Base-by-base conservation (phyloP, 164 flowering plant genomes). In the Vitis amurensis region DNA sequence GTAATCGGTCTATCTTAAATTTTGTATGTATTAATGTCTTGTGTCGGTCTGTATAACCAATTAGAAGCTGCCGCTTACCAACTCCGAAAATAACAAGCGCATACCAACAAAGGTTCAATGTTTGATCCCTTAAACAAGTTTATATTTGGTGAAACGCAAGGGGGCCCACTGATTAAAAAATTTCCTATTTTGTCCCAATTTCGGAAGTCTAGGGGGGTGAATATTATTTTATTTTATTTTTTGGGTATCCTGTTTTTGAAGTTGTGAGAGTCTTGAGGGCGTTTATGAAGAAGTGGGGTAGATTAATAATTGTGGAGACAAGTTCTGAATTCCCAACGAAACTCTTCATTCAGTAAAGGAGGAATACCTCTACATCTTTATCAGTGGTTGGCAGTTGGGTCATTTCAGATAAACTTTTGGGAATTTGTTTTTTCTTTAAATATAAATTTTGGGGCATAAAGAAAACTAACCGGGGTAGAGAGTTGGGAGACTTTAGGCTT, bases 371-470 rank as follows among this genome's bases (percentile, higher is more conserved):
- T 19, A 19, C 14, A 29, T 58, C 64, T 50, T 44, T 73, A 47
- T 58, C 69, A 75, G 74, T 74, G 50, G 75, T 68, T 76, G 82
- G 85, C 76, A 72, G 82, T 78, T 77, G 79, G 72, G 79, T 77
- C 81, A 74, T 74, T 74, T 75, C 74, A 68, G 50, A 63, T 55
- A 11, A 6, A 59, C 70, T 44, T 53, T 78, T 49, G 59, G 4
- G 11, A 14, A 9, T 37, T 51, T 50, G 6, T 47, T 6, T 44
- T 61, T 66, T 51, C 11, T 55, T 63, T 52, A 29, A 11, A 1
- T 5, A 48, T 50, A 15, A 31, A 59, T 44, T 67, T 68, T 17
- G 57, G 58, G 51, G 71, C 47, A 65, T 49, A 56, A 50, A 74
- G 15, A 30, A 55, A 12, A 59, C 63, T 19, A 48, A 29, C 68